These are phyloP conservation scores for Didymellaceae sp. DNA, from an alignment of 2,329 filamentous ascomycete genomes.

Conservation along the genomic window DNA sequence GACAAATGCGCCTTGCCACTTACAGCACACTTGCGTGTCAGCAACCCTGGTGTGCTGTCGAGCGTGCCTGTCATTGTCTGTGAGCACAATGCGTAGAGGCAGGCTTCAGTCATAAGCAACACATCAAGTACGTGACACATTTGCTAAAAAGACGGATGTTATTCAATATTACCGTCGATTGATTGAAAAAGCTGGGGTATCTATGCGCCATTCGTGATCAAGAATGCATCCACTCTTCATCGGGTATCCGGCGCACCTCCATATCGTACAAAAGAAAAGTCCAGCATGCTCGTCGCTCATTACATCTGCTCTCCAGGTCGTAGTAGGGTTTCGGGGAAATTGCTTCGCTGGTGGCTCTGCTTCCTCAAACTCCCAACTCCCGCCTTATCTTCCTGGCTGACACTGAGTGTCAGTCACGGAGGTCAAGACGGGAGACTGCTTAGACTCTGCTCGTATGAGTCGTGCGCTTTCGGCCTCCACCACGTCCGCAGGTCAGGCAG, in stretches of 20 bases:
- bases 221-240: constrained; percentile 21
- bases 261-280: constrained; percentile 20
- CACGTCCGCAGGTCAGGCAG: constrained; percentile 58
- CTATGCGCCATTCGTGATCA: constrained; percentile 30
- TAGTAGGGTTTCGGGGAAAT: not conserved
- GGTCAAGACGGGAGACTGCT: constrained; percentile 26
- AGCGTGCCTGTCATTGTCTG: too few relatives aligned
- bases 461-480: constrained; percentile 46
- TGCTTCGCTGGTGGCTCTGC: not conserved
- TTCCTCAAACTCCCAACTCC: constrained; percentile 23
- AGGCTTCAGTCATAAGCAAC: too few relatives aligned
- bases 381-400: constrained; percentile 24
- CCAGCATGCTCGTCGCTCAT: constrained; percentile 18
- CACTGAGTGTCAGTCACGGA: constrained; percentile 14
- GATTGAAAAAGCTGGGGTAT: constrained; percentile 31
- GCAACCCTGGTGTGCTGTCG: too few relatives aligned
- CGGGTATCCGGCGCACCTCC: constrained; percentile 17
- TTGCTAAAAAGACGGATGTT: too few relatives aligned
- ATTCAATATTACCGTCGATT: constrained; percentile 20
- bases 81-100: too few relatives aligned
- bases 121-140: too few relatives aligned
- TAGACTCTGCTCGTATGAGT: constrained; percentile 50
- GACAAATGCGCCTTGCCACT: too few relatives aligned
- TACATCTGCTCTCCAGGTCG: constrained; percentile 1
- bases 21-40: too few relatives aligned